Evolutionary conservation across 2,329 filamentous ascomycete genomes (phyloP).

Genomic region (Hirsutella minnesotensis): DNA sequence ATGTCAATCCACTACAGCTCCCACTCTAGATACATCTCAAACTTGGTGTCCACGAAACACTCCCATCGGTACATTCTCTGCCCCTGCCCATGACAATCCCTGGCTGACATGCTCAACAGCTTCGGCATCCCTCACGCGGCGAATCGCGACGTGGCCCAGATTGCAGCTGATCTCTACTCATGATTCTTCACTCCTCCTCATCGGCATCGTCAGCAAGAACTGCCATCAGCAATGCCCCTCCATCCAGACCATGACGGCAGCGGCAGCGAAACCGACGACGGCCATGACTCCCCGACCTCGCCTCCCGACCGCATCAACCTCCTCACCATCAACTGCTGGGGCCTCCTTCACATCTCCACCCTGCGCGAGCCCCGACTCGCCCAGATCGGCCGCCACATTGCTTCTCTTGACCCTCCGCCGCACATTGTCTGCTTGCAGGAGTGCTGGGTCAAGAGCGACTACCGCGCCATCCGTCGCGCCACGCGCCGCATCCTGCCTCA

Average conservation of each 20-base stretch:
- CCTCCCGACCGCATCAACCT: slow-evolving; percentile 50
- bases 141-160: too few relatives aligned
- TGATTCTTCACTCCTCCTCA: too few relatives aligned
- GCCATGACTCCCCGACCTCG: slow-evolving; percentile 23
- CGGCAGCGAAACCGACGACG: background rate
- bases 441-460: slow-evolving; percentile 84
- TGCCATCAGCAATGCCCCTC: too few relatives aligned
- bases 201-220: too few relatives aligned
- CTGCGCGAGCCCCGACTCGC: slow-evolving; percentile 65
- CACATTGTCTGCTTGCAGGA: slow-evolving; percentile 91
- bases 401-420: slow-evolving; percentile 53
- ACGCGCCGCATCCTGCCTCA: slow-evolving; percentile 69
- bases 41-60: too few relatives aligned
- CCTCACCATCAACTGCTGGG: slow-evolving; percentile 93
- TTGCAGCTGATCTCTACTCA: too few relatives aligned
- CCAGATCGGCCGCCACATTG: slow-evolving; percentile 75
- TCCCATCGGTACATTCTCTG: too few relatives aligned
- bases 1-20: too few relatives aligned
- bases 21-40: too few relatives aligned
- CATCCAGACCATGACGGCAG: slow-evolving; percentile 1
- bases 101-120: too few relatives aligned
- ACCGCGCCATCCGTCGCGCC: slow-evolving; percentile 61
- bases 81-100: too few relatives aligned
- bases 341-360: slow-evolving; percentile 74
- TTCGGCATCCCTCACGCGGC: too few relatives aligned